Evolutionary conservation across 805 yeast genomes (phyloP).

Genomic region (Myxozyma udenii): DNA sequence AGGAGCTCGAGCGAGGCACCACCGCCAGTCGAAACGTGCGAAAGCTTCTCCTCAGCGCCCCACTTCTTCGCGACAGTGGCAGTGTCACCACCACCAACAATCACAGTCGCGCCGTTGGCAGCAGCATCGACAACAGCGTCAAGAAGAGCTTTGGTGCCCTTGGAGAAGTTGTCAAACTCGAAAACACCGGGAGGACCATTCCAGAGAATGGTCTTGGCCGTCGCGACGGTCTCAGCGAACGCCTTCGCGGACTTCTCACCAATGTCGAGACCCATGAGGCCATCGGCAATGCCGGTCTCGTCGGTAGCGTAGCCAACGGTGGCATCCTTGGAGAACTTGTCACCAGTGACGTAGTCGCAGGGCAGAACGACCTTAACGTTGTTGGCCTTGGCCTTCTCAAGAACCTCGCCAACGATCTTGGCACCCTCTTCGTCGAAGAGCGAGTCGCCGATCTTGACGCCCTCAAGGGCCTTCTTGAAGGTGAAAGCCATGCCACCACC

Average conservation of each 20-base stretch:
- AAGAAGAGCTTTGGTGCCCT: conserved; percentile 86
- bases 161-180: conserved; percentile 89
- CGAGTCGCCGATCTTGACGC: conserved; percentile 83
- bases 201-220: conserved; percentile 98
- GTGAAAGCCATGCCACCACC: conserved; percentile 99
- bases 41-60: conserved; percentile 92
- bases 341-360: conserved; percentile 93
- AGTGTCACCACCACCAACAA: conserved; percentile 98
- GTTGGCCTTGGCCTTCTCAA: conserved; percentile 95
- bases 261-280: conserved; percentile 92
- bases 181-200: conserved; percentile 99
- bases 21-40: conserved; percentile 99
- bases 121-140: conserved; percentile 86
- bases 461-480: conserved; percentile 88
- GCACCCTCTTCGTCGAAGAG: conserved; percentile 93
- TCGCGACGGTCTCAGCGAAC: conserved; percentile 76
- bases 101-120: conserved; percentile 87
- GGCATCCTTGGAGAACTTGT: conserved; percentile 90
- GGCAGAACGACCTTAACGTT: conserved; percentile 92
- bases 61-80: conserved; percentile 98
- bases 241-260: conserved; percentile 86
- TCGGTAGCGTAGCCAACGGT: conserved; percentile 78
- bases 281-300: conserved; percentile 88
- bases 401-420: conserved; percentile 84
- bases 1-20: conserved; percentile 98